Base-by-base conservation (phyloP, 2,329 filamentous ascomycete species). In the Blastomyces percursus region DNA sequence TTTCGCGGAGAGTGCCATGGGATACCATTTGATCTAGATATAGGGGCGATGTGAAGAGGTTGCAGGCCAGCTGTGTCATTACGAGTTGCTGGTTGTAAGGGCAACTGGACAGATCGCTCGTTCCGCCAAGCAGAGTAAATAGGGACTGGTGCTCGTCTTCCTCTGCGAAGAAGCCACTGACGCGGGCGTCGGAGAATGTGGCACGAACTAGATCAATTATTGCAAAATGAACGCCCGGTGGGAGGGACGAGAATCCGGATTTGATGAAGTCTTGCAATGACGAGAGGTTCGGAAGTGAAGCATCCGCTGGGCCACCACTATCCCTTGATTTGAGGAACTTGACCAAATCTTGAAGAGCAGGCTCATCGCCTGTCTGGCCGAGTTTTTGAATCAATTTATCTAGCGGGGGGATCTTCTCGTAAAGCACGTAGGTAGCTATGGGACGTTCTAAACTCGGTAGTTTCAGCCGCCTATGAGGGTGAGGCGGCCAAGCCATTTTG, bases 1-100 rank as follows among this genome's bases (percentile, higher is more conserved):
- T 79, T 1, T 77, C 72, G 6, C 85, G 82, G 59, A 91, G 74
- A 27, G 68, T 60, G 1, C 75, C 73, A 52, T 82, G 76, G 1
- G 76, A 73, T 7, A 89, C 77, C 9, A 92, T 79, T 65, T 86
- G 82, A 2, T 84, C 80, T 0, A 85, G 79, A 69, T 88, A 95
- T 0, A 96, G 79, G 0, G 84, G 82, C 0, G 87, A 87, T 0
- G 84, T 86, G 76, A 96, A 96, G 51, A 96, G 79, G 70, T 96
- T 96, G 76, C 91, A 95, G 1, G 85, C 82, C 70, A 93, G 82
- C 68, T 96, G 92, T 27, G 96, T 76, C 0, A 90, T 88, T 19
- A 96, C 90, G 1, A 96, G 84, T 16, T 91, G 87, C 1, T 95
- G 81, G 4, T 89, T 86, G 71, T 96, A 96, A 0, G 91, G 90